Evolutionary conservation across 176 grass and related monocot genomes (phyloP).

Genomic region (Hordeum marinum): DNA sequence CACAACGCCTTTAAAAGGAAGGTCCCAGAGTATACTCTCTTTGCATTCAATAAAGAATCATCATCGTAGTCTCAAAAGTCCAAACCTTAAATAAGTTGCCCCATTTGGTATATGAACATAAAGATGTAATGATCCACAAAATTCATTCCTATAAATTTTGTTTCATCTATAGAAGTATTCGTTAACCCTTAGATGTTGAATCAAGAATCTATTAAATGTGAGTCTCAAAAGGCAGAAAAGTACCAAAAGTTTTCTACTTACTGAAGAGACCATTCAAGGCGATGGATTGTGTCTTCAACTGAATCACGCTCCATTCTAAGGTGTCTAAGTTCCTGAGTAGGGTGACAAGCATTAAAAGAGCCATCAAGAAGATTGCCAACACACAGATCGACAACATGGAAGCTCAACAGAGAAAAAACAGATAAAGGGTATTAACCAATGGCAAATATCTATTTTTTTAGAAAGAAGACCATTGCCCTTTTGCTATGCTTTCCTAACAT

Average conservation of each 20-base stretch:
- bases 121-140: neutral
- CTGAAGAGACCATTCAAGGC: slow-evolving; percentile 88
- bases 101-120: neutral
- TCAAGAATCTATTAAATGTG: neutral
- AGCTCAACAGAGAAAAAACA: slow-evolving; percentile 3
- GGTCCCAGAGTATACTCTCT: neutral
- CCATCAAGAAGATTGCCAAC: neutral
- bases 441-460: no score
- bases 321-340: slow-evolving; percentile 66
- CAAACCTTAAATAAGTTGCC: neutral
- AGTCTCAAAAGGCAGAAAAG: neutral
- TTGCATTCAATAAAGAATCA: neutral
- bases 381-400: neutral
- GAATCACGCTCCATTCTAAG: slow-evolving; percentile 81
- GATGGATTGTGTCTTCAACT: slow-evolving; percentile 90
- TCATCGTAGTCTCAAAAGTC: neutral
- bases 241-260: slow-evolving; percentile 37
- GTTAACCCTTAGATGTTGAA: neutral
- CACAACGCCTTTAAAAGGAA: neutral
- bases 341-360: slow-evolving; percentile 2
- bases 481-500: neutral
- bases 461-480: neutral
- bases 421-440: neutral
- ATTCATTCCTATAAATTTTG: neutral
- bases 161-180: neutral